Evolutionary conservation across 768 basidiomycete species (phyloP).

Genomic region (Pisolithus microcarpus): DNA sequence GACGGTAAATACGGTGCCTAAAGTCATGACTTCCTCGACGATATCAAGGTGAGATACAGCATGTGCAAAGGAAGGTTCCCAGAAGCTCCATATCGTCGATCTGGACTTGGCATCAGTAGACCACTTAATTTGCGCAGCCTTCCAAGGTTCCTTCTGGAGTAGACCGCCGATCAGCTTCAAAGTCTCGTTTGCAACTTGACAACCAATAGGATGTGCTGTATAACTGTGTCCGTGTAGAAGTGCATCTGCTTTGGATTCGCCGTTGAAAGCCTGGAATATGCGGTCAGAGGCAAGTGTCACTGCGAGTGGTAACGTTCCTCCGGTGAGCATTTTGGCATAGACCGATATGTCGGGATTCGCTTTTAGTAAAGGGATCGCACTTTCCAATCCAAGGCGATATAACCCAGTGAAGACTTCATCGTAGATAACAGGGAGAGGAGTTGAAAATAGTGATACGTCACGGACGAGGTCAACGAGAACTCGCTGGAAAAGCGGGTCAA

Average conservation of each 20-base stretch:
- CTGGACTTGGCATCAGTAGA: constrained; percentile 6
- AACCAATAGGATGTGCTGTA: constrained; percentile 89
- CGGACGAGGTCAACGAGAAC: constrained; percentile 79
- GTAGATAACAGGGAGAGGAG: constrained; percentile 82
- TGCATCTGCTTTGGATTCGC: constrained; percentile 73
- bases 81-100: constrained; percentile 71
- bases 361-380: constrained; percentile 58
- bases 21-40: constrained; percentile 75
- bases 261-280: constrained; percentile 75
- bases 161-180: constrained; percentile 56
- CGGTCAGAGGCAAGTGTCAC: constrained; percentile 75
- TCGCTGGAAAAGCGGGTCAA: constrained; percentile 94
- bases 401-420: constrained; percentile 95
- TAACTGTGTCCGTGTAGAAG: constrained; percentile 94
- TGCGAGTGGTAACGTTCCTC: constrained; percentile 82
- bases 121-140: constrained; percentile 57
- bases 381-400: constrained; percentile 75
- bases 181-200: constrained; percentile 82
- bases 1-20: constrained; percentile 81
- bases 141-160: constrained; percentile 48
- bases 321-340: constrained; percentile 90
- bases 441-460: constrained; percentile 27
- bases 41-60: constrained; percentile 45
- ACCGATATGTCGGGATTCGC: constrained; percentile 82
- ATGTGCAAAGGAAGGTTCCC: constrained; percentile 68